These are phyloP conservation scores for Eutrema yunnanense DNA, from an alignment of 345 rosid genomes.

Conservation along the genomic window DNA sequence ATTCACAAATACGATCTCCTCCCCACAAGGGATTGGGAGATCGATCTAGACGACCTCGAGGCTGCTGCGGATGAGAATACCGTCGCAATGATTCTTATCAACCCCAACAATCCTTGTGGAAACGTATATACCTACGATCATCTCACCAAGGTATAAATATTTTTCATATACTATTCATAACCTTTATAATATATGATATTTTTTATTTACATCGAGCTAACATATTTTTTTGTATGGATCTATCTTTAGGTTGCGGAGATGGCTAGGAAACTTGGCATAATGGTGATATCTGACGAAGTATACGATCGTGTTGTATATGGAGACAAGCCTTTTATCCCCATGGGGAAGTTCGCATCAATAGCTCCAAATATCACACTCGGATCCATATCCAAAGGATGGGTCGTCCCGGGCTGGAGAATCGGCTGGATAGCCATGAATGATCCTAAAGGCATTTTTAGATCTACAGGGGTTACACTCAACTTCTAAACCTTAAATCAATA, in stretches of 20 bases:
- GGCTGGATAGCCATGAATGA: constrained; percentile 44
- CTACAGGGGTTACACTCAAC: constrained; percentile 31
- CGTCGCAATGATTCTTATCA: constrained; percentile 42
- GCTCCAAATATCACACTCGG: constrained; percentile 44
- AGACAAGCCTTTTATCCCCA: constrained; percentile 35
- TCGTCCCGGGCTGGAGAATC: constrained; percentile 51
- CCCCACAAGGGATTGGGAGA: constrained; percentile 44
- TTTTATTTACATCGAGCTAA: accelerated
- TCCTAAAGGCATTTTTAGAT: constrained; percentile 23
- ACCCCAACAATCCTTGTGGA: constrained; percentile 29
- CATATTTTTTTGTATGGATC: not conserved
- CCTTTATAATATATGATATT: accelerated
- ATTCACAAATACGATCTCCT: constrained; percentile 43
- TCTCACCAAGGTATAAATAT: constrained; percentile 22
- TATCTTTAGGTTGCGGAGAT: constrained; percentile 48
- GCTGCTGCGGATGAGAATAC: constrained; percentile 49
- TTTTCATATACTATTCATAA: too few relatives aligned
- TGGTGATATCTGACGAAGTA: constrained; percentile 55
- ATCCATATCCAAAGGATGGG: constrained; percentile 50
- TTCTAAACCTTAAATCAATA: not conserved
- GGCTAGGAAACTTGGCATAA: constrained; percentile 40
- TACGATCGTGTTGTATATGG: constrained; percentile 41
- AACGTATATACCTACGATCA: constrained; percentile 33
- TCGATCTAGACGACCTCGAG: constrained; percentile 36
- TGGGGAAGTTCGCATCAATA: constrained; percentile 41